Conservation (phyloP, 2,329 filamentous ascomycete genomes). For the Paecilomyces formosus region DNA sequence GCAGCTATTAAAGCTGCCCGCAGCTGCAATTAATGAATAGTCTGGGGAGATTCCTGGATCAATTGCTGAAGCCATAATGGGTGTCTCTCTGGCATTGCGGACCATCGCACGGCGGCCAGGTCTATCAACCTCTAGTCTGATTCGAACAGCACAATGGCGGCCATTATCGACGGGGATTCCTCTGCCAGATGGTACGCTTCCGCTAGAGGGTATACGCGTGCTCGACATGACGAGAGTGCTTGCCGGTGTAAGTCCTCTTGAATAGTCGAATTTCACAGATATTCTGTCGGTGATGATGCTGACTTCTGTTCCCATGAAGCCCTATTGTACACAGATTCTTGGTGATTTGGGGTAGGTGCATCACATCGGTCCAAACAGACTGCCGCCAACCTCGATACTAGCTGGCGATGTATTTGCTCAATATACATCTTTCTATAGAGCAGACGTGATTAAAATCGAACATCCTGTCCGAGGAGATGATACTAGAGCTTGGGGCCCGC, state of each 20-base stretch:
- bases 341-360: slow-evolving; percentile 80
- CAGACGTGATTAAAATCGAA: slow-evolving; percentile 95
- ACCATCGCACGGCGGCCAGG: slow-evolving; percentile 15
- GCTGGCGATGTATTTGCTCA: slow-evolving; percentile 13
- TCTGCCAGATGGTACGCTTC: slow-evolving; percentile 46
- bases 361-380: background rate
- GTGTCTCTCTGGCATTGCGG: slow-evolving; percentile 15
- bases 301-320: slow-evolving; percentile 36
- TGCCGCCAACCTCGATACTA: background rate
- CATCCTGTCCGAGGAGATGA: slow-evolving; percentile 88
- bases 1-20: background rate
- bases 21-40: background rate
- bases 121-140: slow-evolving; percentile 13
- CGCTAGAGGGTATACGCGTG: slow-evolving; percentile 78
- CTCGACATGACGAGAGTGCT: slow-evolving; percentile 95
- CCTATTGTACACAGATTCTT: slow-evolving; percentile 94
- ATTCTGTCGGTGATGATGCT: slow-evolving; percentile 3
- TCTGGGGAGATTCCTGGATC: background rate
- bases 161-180: slow-evolving; percentile 35
- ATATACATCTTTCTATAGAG: slow-evolving; percentile 44
- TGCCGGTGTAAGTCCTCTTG: slow-evolving; percentile 64
- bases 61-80: slow-evolving; percentile 13
- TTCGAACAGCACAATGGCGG: slow-evolving; percentile 19
- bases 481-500: slow-evolving; percentile 92
- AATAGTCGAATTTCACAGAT: slow-evolving; percentile 1